phyloP scores from a whole-genome alignment of 352 stramenopile genomes.

The Globisporangium nagaii region DNA sequence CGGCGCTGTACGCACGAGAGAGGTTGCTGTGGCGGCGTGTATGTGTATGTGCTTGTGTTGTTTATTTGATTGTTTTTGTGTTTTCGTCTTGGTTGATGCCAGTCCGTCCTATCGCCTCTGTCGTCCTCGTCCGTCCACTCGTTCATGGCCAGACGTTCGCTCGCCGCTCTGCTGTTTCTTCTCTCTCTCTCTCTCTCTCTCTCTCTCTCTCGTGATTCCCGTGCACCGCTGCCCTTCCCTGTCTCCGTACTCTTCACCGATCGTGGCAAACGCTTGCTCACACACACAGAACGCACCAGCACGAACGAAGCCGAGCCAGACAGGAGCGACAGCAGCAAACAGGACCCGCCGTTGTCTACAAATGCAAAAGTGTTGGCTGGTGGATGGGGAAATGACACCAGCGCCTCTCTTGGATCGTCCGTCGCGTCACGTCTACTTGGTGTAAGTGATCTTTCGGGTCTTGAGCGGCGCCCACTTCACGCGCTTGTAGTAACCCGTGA shows the following conservation, averaged over 20 bases:
- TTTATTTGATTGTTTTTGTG: neutral
- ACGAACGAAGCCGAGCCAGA: too few relatives aligned
- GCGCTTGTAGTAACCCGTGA: constrained; percentile 98
- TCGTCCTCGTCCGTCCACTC: neutral
- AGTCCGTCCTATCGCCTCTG: neutral
- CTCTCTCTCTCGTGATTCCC: neutral
- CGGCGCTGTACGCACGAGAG: too few relatives aligned
- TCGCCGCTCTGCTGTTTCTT: too few relatives aligned
- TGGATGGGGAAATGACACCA: too few relatives aligned
- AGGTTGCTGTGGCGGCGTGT: too few relatives aligned
- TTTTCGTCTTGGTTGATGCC: constrained; percentile 1
- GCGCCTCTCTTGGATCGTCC: too few relatives aligned
- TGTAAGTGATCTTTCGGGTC: constrained; percentile 98
- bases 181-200: too few relatives aligned
- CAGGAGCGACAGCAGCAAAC: neutral
- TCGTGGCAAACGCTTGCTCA: too few relatives aligned
- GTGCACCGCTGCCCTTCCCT: neutral
- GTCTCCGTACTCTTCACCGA: too few relatives aligned
- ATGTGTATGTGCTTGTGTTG: neutral
- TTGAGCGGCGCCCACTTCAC: constrained; percentile 97
- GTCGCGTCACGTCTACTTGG: constrained; percentile 77
- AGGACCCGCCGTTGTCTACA: constrained; percentile 14
- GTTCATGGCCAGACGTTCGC: too few relatives aligned
- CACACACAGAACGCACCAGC: too few relatives aligned
- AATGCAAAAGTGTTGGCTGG: constrained; percentile 11